Evolutionary conservation across 148 eudicot genomes (phyloP).

Genomic region (Rhododendron williamsianum): DNA sequence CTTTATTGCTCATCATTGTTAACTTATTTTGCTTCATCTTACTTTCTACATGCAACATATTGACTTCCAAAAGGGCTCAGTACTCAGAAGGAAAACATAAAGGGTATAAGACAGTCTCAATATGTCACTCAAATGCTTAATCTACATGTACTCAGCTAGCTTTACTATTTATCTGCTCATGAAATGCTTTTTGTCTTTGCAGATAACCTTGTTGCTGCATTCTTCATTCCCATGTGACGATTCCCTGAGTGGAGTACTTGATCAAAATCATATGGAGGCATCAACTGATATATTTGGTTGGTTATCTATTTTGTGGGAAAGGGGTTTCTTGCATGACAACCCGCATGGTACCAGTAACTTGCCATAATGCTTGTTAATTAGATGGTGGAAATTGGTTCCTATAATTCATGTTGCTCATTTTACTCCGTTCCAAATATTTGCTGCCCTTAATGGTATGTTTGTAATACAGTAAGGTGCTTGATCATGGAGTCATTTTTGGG

Average conservation of each 20-base stretch:
- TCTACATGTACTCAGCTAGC: not conserved
- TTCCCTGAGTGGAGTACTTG: conserved; percentile 20
- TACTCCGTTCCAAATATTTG: not conserved
- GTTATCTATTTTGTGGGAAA: conserved; percentile 86
- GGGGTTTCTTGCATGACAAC: conserved; percentile 90
- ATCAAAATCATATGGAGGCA: conserved; percentile 34
- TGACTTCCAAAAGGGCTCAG: not conserved
- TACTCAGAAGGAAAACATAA: not conserved
- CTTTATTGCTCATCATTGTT: not conserved
- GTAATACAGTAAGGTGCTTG: conserved; percentile 73
- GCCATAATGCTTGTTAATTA: not conserved
- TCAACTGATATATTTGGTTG: conserved; percentile 46
- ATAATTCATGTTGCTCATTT: not conserved
- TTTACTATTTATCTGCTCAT: not conserved
- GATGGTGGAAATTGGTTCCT: conserved; percentile 2
- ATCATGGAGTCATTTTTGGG: conserved; percentile 96
- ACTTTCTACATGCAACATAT: not conserved
- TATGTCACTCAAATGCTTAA: not conserved
- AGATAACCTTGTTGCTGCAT: conserved; percentile 66
- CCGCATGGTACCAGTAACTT: conserved; percentile 56
- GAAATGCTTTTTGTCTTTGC: conserved; percentile 19
- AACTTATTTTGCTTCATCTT: not conserved
- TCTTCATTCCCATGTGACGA: conserved; percentile 32
- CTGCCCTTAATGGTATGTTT: conserved; percentile 7
- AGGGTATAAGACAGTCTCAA: not conserved